Conservation (phyloP, 345 rosid genomes). For the Pugionium cornutum region DNA sequence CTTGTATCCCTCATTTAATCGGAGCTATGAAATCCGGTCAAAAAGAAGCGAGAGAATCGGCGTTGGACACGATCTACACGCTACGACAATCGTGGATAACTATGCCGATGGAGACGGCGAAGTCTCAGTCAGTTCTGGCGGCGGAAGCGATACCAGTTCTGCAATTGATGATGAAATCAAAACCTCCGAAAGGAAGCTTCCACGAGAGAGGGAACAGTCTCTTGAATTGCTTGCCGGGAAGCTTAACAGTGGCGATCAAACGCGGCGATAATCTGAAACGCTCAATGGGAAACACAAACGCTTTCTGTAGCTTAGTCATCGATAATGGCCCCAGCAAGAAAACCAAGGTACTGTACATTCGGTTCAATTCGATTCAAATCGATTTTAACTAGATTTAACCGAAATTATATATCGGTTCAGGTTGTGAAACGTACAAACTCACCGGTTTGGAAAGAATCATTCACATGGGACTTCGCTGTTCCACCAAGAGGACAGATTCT, state of each 20-base stretch:
- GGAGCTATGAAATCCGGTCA: conserved; percentile 76
- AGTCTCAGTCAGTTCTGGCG: conserved; percentile 69
- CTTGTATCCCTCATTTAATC: conserved; percentile 72
- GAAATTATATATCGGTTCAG: conserved; percentile 37
- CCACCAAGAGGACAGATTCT: conserved; percentile 88
- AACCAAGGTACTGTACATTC: conserved; percentile 62
- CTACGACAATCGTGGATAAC: conserved; percentile 78
- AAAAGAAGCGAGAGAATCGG: conserved; percentile 70
- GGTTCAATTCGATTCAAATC: background rate
- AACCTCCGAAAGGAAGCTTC: conserved; percentile 56
- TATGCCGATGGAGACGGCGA: conserved; percentile 72
- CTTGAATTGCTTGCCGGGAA: conserved; percentile 84
- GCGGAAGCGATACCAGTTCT: conserved; percentile 79
- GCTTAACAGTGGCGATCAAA: conserved; percentile 70
- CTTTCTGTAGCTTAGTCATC: conserved; percentile 76
- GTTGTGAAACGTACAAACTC: conserved; percentile 68
- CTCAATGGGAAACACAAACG: conserved; percentile 55
- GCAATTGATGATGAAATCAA: conserved; percentile 74
- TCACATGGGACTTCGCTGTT: conserved; percentile 82
- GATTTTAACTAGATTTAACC: background rate
- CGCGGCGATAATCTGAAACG: conserved; percentile 85
- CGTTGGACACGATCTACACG: conserved; percentile 72
- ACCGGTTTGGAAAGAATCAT: conserved; percentile 92
- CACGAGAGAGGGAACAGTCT: conserved; percentile 80
- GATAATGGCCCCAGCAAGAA: conserved; percentile 74